Conservation (phyloP, 1,284 basidiomycete species). For the Trichosporon asahii region DNA sequence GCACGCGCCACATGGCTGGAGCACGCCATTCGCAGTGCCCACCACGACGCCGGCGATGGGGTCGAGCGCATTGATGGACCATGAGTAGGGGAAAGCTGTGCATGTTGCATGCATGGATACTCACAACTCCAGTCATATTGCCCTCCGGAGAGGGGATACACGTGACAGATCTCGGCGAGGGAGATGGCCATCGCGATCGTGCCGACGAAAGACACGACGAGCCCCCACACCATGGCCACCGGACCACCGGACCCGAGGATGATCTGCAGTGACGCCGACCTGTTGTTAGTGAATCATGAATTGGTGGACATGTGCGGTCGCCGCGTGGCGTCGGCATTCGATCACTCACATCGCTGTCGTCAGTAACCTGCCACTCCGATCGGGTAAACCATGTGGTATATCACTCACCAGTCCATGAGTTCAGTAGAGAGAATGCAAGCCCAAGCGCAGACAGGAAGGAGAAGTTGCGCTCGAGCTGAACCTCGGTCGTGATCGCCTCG, state of each 20-base stretch:
- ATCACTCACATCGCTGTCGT: conserved; percentile 18
- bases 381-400: not conserved
- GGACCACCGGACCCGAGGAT: conserved; percentile 43
- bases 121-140: conserved; percentile 44
- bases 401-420: conserved; percentile 27
- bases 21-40: not conserved
- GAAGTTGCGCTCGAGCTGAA: conserved; percentile 27
- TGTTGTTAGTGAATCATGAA: conserved; percentile 9
- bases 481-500: not conserved
- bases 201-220: conserved; percentile 37
- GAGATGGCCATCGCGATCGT: conserved; percentile 32
- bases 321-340: not conserved
- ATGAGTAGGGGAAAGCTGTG: not conserved
- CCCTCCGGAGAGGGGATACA: conserved; percentile 32
- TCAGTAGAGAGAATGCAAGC: conserved; percentile 26
- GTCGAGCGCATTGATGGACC: not conserved
- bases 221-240: conserved; percentile 45
- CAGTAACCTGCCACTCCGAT: not conserved
- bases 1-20: not conserved
- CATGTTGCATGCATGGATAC: conserved; percentile 1
- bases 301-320: not conserved
- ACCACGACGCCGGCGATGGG: not conserved
- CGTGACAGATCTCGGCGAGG: conserved; percentile 29
- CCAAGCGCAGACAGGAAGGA: conserved; percentile 23
- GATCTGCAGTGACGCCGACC: conserved; percentile 21